A percentile compares a stretch with the other conserved stretches of the same genome.
phyloP scores from a whole-genome alignment of 306 rosid species.

The Phaseolus lunatus region DNA sequence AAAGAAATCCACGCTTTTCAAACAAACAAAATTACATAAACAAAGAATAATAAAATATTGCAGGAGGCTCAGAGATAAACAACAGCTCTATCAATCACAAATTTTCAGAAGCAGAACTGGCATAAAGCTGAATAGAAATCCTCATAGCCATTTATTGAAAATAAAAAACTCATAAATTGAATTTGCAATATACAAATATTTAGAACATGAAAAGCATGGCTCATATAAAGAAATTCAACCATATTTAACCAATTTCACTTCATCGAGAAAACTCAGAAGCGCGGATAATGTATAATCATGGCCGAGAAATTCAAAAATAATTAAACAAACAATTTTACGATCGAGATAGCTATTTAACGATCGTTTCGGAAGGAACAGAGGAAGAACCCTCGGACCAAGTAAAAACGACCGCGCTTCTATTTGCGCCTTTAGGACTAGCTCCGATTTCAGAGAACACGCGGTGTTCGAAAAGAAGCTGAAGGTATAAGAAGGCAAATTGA shows the following conservation, averaged over 20 bases:
- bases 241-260: constrained; percentile 50
- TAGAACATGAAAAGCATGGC: constrained; percentile 36
- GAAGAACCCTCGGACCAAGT: constrained; percentile 39
- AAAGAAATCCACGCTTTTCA: neutral
- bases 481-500: constrained; percentile 71
- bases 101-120: constrained; percentile 98
- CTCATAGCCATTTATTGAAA: constrained; percentile 55
- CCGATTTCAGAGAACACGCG: constrained; percentile 36
- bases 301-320: constrained; percentile 29
- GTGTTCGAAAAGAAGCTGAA: constrained; percentile 70
- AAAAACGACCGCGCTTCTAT: constrained; percentile 52
- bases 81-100: constrained; percentile 88
- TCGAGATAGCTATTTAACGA: constrained; percentile 33
- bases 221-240: constrained; percentile 94
- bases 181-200: neutral
- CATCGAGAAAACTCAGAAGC: constrained; percentile 69
- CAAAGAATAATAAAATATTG: no score
- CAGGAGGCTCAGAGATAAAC: constrained; percentile 63
- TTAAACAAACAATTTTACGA: neutral
- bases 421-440: constrained; percentile 82
- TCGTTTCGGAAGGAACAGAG: constrained; percentile 57
- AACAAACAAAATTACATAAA: neutral
- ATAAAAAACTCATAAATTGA: no score
- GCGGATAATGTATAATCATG: constrained; percentile 65
- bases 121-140: constrained; percentile 73